Evolutionary conservation across 345 rosid genomes (phyloP), one percentile per base, ranked within the genome.

Genomic region (Camelina hispida): DNA sequence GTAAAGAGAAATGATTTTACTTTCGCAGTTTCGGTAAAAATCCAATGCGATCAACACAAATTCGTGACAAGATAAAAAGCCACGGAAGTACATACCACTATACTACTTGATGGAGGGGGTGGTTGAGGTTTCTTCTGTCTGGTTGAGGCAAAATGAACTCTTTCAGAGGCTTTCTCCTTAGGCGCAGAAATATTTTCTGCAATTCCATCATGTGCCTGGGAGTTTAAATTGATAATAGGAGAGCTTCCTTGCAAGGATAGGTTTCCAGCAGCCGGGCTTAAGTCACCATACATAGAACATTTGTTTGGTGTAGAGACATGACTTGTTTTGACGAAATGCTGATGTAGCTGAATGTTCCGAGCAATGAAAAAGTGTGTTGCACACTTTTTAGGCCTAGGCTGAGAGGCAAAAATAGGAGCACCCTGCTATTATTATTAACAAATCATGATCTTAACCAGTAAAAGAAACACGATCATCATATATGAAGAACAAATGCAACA

Each of bases 301-400:
- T 78, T 52, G 68, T 74, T 62, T 15, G 87, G 74, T 50, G 79
- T 76, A 81, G 83, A 79, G 74, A 66, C 78, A 42, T 73, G 79
- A 48, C 73, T 86, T 80, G 74, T 73, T 81, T 79, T 81, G 54
- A 71, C 15, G 11, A 75, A 71, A 25, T 86, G 86, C 83, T 84
- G 93, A 76, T 83, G 83, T 59, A 73, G 77, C 50, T 64, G 86
- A 76, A 88, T 82, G 65, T 78, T 88, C 44, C 73, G 80, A 59
- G 93, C 90, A 78, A 88, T 84, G 79, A 81, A 71, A 66, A 70
- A 66, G 69, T 88, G 93, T 68, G 85, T 81, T 68, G 86, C 77
- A 44, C 93, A 88, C 65, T 83, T 79, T 73, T 81, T 86, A 71
- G 86, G 84, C 66, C 80, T 81, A 44, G 84, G 79, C 73, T 84